Evolutionary conservation across 176 grass and related monocot species (phyloP).

Genomic region (Panicum miliaceum): DNA sequence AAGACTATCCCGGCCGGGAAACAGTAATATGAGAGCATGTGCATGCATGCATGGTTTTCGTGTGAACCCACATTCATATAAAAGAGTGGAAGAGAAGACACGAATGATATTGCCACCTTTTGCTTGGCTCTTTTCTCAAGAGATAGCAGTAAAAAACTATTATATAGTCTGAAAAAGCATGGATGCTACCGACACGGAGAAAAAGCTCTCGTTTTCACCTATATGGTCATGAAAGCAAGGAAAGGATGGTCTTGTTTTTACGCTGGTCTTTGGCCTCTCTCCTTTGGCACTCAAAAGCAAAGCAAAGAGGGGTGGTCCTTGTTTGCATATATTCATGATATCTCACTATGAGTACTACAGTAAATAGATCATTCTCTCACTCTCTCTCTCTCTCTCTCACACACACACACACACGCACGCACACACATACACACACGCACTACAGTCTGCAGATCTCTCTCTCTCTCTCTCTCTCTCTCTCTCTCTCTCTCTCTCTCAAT

Average conservation of each 20-base stretch:
- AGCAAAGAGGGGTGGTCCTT: conserved; percentile 83
- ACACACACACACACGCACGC: not conserved
- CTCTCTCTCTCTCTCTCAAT: not conserved
- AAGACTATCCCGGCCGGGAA: not conserved
- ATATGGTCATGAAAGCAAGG: conserved; percentile 74
- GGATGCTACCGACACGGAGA: conserved; percentile 48
- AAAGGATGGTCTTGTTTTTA: conserved; percentile 92
- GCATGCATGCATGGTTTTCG: conserved; percentile 36
- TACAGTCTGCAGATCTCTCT: conserved; percentile 36
- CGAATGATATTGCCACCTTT: conserved; percentile 42
- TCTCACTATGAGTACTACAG: conserved; percentile 50
- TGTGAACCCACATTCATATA: conserved; percentile 32
- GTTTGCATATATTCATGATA: conserved; percentile 76
- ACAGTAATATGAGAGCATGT: not conserved
- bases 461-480: conserved; percentile 19
- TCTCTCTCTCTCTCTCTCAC: conserved; percentile 23
- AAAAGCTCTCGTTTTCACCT: conserved; percentile 78
- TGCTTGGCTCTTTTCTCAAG: conserved; percentile 49
- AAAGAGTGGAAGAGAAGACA: conserved; percentile 45
- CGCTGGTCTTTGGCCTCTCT: conserved; percentile 66
- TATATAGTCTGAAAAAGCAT: conserved; percentile 57
- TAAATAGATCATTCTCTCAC: conserved; percentile 44
- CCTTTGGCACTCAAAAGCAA: conserved; percentile 66
- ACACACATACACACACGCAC: not conserved
- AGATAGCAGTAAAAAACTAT: conserved; percentile 47